Conservation (phyloP, 495 filamentous ascomycete species). For the Ramalina intermedia region DNA sequence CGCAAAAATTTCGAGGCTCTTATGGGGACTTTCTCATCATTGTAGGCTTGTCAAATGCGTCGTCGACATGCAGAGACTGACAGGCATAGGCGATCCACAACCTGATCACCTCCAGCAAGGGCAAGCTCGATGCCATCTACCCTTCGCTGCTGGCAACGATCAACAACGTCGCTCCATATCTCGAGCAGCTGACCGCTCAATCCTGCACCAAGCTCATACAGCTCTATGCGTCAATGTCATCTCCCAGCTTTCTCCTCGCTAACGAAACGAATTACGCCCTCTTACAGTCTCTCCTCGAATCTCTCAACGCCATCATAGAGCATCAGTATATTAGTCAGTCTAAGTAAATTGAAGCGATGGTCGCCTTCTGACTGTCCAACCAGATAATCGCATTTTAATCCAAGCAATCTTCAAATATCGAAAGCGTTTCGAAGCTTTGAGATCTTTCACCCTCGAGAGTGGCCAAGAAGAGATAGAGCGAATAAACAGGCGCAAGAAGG, state of each 20-base stretch:
- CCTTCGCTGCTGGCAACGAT: constrained; percentile 84
- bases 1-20: constrained; percentile 71
- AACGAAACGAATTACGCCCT: constrained; percentile 87
- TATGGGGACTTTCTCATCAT: constrained; percentile 93
- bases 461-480: constrained; percentile 88
- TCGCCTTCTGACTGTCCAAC: neutral
- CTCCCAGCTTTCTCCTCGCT: constrained; percentile 83
- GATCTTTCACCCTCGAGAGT: constrained; percentile 88
- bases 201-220: constrained; percentile 75
- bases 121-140: constrained; percentile 83
- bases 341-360: neutral
- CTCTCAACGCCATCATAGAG: constrained; percentile 84
- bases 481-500: constrained; percentile 59
- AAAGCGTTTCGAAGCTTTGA: constrained; percentile 75
- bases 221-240: constrained; percentile 85
- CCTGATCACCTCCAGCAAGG: constrained; percentile 82
- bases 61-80: constrained; percentile 19
- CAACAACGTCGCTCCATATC: constrained; percentile 78
- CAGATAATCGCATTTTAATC: constrained; percentile 73
- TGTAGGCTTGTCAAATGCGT: constrained; percentile 31
- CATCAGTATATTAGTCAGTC: constrained; percentile 70
- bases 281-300: constrained; percentile 70
- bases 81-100: constrained; percentile 66
- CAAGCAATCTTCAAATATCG: constrained; percentile 65
- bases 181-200: constrained; percentile 58